These are phyloP conservation scores for Tarenaya hassleriana DNA, from an alignment of 345 rosid genomes.

Conservation along the genomic window DNA sequence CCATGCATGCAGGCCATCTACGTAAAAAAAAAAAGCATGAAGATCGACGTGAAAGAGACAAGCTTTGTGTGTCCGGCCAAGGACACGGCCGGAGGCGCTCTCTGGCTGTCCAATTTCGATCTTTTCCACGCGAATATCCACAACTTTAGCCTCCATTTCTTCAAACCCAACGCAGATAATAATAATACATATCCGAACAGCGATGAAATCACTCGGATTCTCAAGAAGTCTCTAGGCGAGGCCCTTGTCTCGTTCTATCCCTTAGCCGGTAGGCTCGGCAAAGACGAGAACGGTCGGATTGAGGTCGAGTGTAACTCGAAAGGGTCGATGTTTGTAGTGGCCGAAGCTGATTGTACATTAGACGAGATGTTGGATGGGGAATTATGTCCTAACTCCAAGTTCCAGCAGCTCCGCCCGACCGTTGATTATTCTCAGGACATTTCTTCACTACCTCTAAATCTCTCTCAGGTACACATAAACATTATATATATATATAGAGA, in stretches of 20 bases:
- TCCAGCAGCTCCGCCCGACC: conserved; percentile 21
- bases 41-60: conserved; percentile 8
- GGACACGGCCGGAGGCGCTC: conserved; percentile 19
- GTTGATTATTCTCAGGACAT: conserved; percentile 21
- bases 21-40: background rate
- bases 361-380: conserved; percentile 20
- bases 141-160: conserved; percentile 16
- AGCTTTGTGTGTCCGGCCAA: conserved; percentile 18
- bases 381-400: conserved; percentile 12
- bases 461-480: conserved; percentile 33
- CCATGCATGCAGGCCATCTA: no score
- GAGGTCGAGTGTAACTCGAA: conserved; percentile 28
- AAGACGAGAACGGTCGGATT: conserved; percentile 25
- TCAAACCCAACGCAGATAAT: conserved; percentile 18
- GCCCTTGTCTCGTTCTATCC: conserved; percentile 36
- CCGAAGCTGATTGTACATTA: conserved; percentile 20
- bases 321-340: conserved; percentile 28
- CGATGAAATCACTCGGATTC: conserved; percentile 4
- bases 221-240: conserved; percentile 27
- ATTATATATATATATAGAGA: no score
- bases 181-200: conserved; percentile 22
- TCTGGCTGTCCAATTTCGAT: conserved; percentile 30
- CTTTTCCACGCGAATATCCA: conserved; percentile 2
- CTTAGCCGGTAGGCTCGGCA: conserved; percentile 28
- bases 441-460: conserved; percentile 24